phyloP scores from a whole-genome alignment of 2,329 filamentous ascomycete species.

The Aureobasidium vineae region DNA sequence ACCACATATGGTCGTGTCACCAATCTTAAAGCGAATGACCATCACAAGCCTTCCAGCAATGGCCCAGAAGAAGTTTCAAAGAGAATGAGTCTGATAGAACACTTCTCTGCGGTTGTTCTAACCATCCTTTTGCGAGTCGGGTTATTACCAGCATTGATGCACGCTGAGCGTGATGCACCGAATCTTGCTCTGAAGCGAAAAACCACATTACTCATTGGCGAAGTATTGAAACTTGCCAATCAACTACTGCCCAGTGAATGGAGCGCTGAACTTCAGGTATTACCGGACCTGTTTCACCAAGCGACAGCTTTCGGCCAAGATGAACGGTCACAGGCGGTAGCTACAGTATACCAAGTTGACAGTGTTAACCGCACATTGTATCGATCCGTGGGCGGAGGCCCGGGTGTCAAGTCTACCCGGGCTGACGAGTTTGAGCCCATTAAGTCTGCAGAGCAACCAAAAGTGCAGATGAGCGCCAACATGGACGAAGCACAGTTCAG shows the following conservation, averaged over 20 bases:
- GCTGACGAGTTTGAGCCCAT: slow-evolving; percentile 21
- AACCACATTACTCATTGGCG: slow-evolving; percentile 84
- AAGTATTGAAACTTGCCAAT: slow-evolving; percentile 85
- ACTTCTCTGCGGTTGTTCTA: slow-evolving; percentile 86
- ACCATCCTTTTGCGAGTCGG: slow-evolving; percentile 82
- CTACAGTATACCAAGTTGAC: slow-evolving; percentile 96
- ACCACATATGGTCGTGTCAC: slow-evolving; percentile 96
- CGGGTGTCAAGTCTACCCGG: slow-evolving; percentile 14
- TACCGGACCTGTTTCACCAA: slow-evolving; percentile 79
- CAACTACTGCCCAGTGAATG: slow-evolving; percentile 77
- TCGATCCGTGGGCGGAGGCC: slow-evolving; percentile 54
- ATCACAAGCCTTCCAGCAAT: slow-evolving; percentile 54
- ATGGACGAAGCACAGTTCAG: slow-evolving; percentile 65
- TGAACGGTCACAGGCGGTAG: slow-evolving; percentile 74
- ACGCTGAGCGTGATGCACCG: slow-evolving; percentile 66
- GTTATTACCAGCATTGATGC: slow-evolving; percentile 54
- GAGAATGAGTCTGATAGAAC: slow-evolving; percentile 77
- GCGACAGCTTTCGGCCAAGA: slow-evolving; percentile 71
- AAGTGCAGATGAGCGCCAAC: slow-evolving; percentile 57
- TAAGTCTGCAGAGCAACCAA: slow-evolving; percentile 47
- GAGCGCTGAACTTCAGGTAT: slow-evolving; percentile 80
- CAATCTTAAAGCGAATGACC: slow-evolving; percentile 67
- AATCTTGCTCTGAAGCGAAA: slow-evolving; percentile 76
- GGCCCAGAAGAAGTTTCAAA: slow-evolving; percentile 64
- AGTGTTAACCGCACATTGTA: slow-evolving; percentile 93